Evolutionary conservation across 176 grass and related monocot genomes (phyloP), one percentile per base, ranked within the genome.

Genomic region (Oryza glumipatula): DNA sequence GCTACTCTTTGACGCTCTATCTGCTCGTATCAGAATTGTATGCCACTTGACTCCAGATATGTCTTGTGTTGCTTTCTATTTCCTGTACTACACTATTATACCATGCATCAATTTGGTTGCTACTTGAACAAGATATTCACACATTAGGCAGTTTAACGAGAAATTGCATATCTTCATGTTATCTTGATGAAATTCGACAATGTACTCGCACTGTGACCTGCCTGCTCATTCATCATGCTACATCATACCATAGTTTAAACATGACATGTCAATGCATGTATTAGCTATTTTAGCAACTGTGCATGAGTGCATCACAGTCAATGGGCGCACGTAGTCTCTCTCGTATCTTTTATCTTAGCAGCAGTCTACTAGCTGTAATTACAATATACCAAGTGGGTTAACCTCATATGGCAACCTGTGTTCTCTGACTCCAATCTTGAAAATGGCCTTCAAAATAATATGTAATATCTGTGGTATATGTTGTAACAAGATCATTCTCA

Each of bases 1-100:
- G 93, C 90, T 99, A 88, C 84, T 96, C 30, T 92, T 99, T 86
- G 96, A 99, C 23, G 89, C 93, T 24, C 81, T 96, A 7, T 94
- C 96, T 74, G 82, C 96, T 88, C 75, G 91, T 76, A 76, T 92
- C 70, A 89, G 88, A 70, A 94, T 87, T 38, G 96, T 99, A 96
- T 2, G 91, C 87, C 32, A 83, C 16, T 94, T 84, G 36, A 72
- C 63, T 70, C 19, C 45, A 11, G 7, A 82, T 72, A 80, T 77
- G 74, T 84, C 19, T 7, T 30, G 30, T 68, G 8, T 72, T 76
- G 21, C 39, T 23, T 86, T 68, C 22, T 46, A 32, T 63, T 49
- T 26, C 9, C 51, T 22, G 56, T 61, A 22, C 6, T 61, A 61
- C 16, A 60, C 9, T 61, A 22, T 1, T 61, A 61, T 54, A 73